Conservation (phyloP, 78 protist genomes). For the Monocercomonoides exilis region DNA sequence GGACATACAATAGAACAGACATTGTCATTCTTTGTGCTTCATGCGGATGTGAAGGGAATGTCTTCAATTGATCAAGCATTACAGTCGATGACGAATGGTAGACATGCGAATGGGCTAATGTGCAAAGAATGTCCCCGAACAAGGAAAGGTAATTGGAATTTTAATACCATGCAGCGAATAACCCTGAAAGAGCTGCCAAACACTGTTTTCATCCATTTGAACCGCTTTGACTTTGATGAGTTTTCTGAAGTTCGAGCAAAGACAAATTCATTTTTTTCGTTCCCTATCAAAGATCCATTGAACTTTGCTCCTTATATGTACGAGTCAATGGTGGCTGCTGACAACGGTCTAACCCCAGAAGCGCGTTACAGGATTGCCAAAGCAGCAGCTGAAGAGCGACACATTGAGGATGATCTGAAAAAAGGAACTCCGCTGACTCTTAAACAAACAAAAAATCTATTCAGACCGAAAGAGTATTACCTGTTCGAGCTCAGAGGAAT, state of each 20-base stretch:
- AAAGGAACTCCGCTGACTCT: background rate
- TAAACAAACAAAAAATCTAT: background rate
- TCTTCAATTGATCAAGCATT: too few relatives aligned
- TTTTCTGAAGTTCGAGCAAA: background rate
- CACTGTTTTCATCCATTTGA: background rate
- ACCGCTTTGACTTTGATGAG: background rate
- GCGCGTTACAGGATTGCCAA: background rate
- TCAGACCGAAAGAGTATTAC: background rate
- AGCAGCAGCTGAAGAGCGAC: background rate
- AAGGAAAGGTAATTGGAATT: too few relatives aligned
- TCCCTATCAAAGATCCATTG: background rate
- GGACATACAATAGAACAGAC: too few relatives aligned
- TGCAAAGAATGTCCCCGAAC: too few relatives aligned
- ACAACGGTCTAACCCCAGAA: background rate
- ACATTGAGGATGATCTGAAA: background rate
- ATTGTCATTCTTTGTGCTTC: too few relatives aligned
- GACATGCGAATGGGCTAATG: too few relatives aligned
- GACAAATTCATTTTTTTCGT: background rate
- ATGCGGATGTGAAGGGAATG: too few relatives aligned
- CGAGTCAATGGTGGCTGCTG: background rate
- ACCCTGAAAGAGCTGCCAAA: conserved; percentile 6
- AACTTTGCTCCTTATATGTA: background rate
- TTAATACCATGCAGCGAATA: conserved; percentile 36
- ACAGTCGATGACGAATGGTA: too few relatives aligned
- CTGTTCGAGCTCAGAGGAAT: background rate